phyloP scores from a whole-genome alignment of 2,329 filamentous ascomycete species.

The Mycosphaerelloides madeirae region DNA sequence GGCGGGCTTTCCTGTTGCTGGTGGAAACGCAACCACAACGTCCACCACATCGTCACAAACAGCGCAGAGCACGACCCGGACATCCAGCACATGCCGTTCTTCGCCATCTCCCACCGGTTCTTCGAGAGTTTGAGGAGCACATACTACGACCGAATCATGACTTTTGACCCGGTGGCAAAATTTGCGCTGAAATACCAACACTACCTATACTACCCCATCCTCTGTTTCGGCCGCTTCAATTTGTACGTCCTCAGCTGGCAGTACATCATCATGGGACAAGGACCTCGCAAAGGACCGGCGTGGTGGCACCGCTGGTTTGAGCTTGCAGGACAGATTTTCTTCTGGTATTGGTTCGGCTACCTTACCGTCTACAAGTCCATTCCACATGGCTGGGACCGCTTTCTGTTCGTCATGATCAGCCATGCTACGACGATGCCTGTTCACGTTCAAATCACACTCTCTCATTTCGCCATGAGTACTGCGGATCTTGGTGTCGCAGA shows the following conservation, averaged over 20 bases:
- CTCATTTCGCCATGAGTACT: conserved; percentile 68
- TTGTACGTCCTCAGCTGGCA: conserved; percentile 64
- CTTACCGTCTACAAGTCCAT: conserved; percentile 57
- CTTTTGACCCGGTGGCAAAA: conserved; percentile 58
- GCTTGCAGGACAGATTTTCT: conserved; percentile 57
- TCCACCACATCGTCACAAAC: conserved; percentile 95
- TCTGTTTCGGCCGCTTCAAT: conserved; percentile 67
- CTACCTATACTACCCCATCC: conserved; percentile 63
- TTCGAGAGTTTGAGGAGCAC: conserved; percentile 59
- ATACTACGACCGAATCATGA: conserved; percentile 62
- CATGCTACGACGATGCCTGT: conserved; percentile 64
- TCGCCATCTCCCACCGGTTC: conserved; percentile 62
- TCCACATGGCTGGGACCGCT: conserved; percentile 53
- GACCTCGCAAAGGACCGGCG: conserved; percentile 55
- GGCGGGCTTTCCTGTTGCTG: conserved; percentile 88
- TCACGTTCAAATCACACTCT: conserved; percentile 67
- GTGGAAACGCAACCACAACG: conserved; percentile 97
- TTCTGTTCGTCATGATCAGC: conserved; percentile 59
- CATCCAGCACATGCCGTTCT: conserved; percentile 70
- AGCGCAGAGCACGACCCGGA: conserved; percentile 93
- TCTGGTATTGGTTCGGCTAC: conserved; percentile 66
- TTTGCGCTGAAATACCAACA: conserved; percentile 58
- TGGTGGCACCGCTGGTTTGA: conserved; percentile 66
- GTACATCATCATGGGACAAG: conserved; percentile 56
- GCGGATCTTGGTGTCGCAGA: conserved; percentile 60